Conservation (phyloP, 2,329 filamentous ascomycete species). For the Diaporthe eres region DNA sequence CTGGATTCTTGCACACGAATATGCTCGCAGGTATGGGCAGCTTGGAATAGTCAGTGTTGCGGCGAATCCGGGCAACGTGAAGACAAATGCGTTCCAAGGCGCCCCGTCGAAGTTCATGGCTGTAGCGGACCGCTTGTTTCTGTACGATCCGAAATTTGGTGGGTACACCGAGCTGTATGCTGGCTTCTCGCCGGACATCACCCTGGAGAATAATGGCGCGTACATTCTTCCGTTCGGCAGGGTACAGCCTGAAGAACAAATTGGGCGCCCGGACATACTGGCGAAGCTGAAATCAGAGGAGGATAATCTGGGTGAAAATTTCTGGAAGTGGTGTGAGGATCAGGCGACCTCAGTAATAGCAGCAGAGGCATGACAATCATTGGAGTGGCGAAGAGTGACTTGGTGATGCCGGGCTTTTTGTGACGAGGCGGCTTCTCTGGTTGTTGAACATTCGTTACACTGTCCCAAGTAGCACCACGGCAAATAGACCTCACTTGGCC, state of each 20-base stretch:
- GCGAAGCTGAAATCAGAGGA: constrained; percentile 7
- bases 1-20: constrained; percentile 45
- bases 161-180: constrained; percentile 58
- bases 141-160: constrained; percentile 47
- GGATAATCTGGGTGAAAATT: constrained; percentile 2
- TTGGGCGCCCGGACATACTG: constrained; percentile 10
- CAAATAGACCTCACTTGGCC: background rate
- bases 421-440: background rate
- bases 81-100: constrained; percentile 44
- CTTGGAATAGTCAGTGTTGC: constrained; percentile 47
- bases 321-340: constrained; percentile 32
- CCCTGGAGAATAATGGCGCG: constrained; percentile 44
- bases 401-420: background rate
- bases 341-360: background rate
- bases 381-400: constrained; percentile 20
- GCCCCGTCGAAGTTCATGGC: background rate
- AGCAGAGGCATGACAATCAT: constrained; percentile 22
- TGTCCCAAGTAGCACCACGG: background rate
- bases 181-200: constrained; percentile 54
- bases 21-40: constrained; percentile 43
- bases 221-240: constrained; percentile 30
- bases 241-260: background rate
- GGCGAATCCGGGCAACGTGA: constrained; percentile 48
- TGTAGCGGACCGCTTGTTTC: constrained; percentile 33
- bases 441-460: background rate